A percentile compares a stretch with the other conserved stretches of the same genome.
These are phyloP conservation scores for Ogataea thermomethanolica DNA, from an alignment of 805 yeast genomes.

Conservation along the genomic window DNA sequence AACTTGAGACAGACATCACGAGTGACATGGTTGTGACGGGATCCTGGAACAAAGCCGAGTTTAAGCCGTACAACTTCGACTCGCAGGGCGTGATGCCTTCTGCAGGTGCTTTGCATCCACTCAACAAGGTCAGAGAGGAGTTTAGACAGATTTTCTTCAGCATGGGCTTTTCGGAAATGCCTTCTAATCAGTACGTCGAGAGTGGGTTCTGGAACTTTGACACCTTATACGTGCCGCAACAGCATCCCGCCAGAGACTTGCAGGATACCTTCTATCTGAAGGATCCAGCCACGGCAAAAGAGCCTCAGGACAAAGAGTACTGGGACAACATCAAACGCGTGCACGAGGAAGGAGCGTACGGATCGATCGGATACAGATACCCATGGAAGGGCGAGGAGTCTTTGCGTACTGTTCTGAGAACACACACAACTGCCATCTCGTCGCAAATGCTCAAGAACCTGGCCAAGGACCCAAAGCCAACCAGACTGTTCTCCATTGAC, in stretches of 20 bases:
- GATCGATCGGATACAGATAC: constrained; percentile 97
- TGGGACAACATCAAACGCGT: constrained; percentile 76
- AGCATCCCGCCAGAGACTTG: constrained; percentile 98
- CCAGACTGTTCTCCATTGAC: constrained; percentile 91
- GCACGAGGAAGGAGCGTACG: constrained; percentile 87
- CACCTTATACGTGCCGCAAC: constrained; percentile 95
- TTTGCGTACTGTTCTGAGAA: constrained; percentile 86
- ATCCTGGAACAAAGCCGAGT: constrained; percentile 75
- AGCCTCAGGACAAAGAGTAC: constrained; percentile 78
- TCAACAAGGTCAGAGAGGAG: constrained; percentile 95
- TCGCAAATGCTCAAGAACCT: constrained; percentile 81
- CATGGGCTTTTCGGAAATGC: constrained; percentile 99
- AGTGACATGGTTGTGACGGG: constrained; percentile 85
- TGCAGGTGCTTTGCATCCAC: constrained; percentile 94
- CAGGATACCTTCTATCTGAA: constrained; percentile 98
- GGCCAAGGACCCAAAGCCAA: constrained; percentile 85
- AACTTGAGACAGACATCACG: constrained; percentile 90
- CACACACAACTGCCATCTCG: constrained; percentile 96
- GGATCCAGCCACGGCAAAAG: constrained; percentile 79
- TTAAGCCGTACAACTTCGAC: constrained; percentile 94
- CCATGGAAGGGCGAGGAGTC: constrained; percentile 95
- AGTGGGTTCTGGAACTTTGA: constrained; percentile 99
- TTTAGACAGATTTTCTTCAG: constrained; percentile 96
- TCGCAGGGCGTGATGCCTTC: constrained; percentile 87
- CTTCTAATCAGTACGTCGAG: constrained; percentile 96